These are phyloP conservation scores for Macroventuria anomochaeta DNA, from an alignment of 2,329 filamentous ascomycete species.

Conservation along the genomic window DNA sequence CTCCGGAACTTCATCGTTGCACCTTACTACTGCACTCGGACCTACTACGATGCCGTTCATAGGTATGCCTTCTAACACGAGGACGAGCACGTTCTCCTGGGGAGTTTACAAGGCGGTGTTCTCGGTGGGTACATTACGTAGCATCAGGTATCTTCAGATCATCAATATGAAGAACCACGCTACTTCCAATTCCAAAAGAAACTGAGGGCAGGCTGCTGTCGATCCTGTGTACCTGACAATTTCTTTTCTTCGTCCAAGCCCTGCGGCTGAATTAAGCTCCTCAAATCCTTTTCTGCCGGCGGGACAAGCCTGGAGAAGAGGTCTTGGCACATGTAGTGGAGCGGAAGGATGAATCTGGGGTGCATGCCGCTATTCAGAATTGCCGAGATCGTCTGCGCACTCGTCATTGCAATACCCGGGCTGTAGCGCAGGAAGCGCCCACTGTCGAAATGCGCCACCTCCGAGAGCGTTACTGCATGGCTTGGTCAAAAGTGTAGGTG, in stretches of 20 bases:
- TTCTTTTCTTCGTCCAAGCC: not conserved
- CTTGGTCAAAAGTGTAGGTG: not conserved
- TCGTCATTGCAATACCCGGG: not conserved
- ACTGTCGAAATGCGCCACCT: not conserved
- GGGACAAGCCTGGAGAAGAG: slow-evolving; percentile 36
- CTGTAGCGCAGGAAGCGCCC: not conserved
- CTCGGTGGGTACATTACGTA: not conserved
- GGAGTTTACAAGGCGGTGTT: too few relatives aligned
- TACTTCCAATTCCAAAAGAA: not conserved
- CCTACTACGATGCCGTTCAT: too few relatives aligned
- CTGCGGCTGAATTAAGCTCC: slow-evolving; percentile 23
- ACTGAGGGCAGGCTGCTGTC: not conserved
- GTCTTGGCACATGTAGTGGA: slow-evolving; percentile 22
- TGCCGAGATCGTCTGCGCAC: not conserved
- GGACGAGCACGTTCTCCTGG: not conserved
- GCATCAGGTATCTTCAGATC: not conserved
- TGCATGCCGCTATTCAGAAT: slow-evolving; percentile 12
- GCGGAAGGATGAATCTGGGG: slow-evolving; percentile 18
- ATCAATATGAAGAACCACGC: not conserved
- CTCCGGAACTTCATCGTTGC: too few relatives aligned
- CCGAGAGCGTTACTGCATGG: too few relatives aligned
- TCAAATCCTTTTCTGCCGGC: slow-evolving; percentile 28
- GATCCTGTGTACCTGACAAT: not conserved
- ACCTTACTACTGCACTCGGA: too few relatives aligned
- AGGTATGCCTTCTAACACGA: too few relatives aligned